A percentile compares a stretch with the other conserved stretches of the same genome.
These are phyloP conservation scores for Russula olivacea DNA, from an alignment of 768 basidiomycete species.

Conservation along the genomic window DNA sequence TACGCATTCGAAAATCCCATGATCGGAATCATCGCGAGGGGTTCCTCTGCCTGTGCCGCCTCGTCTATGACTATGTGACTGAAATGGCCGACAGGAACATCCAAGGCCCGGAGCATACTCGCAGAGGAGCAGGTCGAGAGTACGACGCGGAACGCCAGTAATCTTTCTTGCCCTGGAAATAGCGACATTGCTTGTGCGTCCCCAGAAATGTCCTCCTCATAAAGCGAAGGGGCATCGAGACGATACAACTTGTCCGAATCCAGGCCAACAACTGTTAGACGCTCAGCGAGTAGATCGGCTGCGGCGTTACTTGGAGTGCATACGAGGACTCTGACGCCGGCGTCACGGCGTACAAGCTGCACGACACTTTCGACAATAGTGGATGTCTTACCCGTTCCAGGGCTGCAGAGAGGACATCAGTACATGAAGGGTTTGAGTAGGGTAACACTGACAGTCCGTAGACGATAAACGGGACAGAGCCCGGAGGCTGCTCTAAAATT, in stretches of 20 bases:
- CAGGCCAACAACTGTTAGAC: conserved; percentile 25
- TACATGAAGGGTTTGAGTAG: not conserved
- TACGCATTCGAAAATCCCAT: conserved; percentile 30
- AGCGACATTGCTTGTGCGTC: conserved; percentile 34
- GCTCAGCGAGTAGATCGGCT: conserved; percentile 32
- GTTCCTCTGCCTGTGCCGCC: conserved; percentile 58
- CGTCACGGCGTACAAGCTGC: conserved; percentile 30
- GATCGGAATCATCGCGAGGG: conserved; percentile 44
- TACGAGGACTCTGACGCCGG: conserved; percentile 30
- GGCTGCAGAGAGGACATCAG: conserved; percentile 27
- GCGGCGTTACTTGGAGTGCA: conserved; percentile 37
- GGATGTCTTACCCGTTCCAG: conserved; percentile 39
- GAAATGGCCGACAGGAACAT: conserved; percentile 49
- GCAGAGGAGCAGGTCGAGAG: conserved; percentile 55
- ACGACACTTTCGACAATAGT: conserved; percentile 35
- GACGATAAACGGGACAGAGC: conserved; percentile 50
- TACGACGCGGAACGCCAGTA: conserved; percentile 45
- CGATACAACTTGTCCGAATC: conserved; percentile 40
- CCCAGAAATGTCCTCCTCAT: conserved; percentile 33
- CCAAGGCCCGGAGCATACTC: conserved; percentile 42
- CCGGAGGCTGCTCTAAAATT: conserved; percentile 40
- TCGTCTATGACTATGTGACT: conserved; percentile 60
- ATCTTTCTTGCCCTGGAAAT: conserved; percentile 32
- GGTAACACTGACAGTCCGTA: conserved; percentile 52
- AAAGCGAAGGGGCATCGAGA: conserved; percentile 45